These are phyloP conservation scores for Spiraea crenata DNA, from an alignment of 331 rosid genomes.

Conservation along the genomic window DNA sequence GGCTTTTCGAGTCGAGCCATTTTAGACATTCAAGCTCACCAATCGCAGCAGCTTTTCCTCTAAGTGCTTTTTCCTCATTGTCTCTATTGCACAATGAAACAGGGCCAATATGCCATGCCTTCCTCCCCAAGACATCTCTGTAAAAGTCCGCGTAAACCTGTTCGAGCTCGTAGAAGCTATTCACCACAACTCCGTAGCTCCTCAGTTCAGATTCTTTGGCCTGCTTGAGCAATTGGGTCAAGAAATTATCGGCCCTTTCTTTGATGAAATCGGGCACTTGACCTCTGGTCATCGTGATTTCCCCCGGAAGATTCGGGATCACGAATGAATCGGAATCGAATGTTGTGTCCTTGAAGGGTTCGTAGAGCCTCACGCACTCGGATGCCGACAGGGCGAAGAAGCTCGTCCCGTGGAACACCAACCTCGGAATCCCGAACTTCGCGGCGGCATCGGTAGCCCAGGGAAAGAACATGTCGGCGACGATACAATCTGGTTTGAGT, in stretches of 20 bases:
- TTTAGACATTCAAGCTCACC: conserved; percentile 12
- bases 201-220: not conserved
- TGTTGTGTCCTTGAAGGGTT: conserved; percentile 32
- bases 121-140: conserved; percentile 13
- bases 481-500: conserved; percentile 31
- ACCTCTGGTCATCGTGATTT: conserved; percentile 19
- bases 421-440: conserved; percentile 14
- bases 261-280: not conserved
- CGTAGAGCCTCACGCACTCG: not conserved
- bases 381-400: not conserved
- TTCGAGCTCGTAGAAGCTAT: conserved; percentile 39
- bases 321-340: conserved; percentile 35
- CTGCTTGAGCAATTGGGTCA: not conserved
- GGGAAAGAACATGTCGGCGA: conserved; percentile 36
- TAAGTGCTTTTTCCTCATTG: not conserved
- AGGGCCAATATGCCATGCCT: conserved; percentile 39
- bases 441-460: conserved; percentile 12
- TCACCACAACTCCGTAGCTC: conserved; percentile 28
- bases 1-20: conserved; percentile 29
- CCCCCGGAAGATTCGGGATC: conserved; percentile 36
- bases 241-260: not conserved
- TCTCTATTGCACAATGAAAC: conserved; percentile 20
- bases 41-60: not conserved
- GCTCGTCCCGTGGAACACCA: conserved; percentile 14
- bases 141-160: conserved; percentile 32